phyloP scores from a whole-genome alignment of 371 early-diverging fungal species.

The Mucor mucedo region DNA sequence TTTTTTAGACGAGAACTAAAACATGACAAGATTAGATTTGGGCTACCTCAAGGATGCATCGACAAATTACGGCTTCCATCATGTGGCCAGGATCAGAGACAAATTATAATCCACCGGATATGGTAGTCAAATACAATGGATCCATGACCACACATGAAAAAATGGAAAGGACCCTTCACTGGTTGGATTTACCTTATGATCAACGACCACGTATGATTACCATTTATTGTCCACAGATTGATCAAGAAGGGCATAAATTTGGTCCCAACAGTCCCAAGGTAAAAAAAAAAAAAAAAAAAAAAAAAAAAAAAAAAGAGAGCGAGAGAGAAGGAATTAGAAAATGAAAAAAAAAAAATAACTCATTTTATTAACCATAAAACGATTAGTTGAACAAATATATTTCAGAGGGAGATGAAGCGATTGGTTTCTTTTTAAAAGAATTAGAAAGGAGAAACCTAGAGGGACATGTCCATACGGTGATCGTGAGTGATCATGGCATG shows the following conservation, averaged over 20 bases:
- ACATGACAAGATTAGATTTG: conserved; percentile 68
- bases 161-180: conserved; percentile 66
- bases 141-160: conserved; percentile 58
- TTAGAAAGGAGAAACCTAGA: conserved; percentile 64
- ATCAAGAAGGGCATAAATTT: conserved; percentile 77
- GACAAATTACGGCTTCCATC: conserved; percentile 69
- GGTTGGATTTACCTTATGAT: conserved; percentile 77
- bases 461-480: conserved; percentile 74
- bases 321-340: too few species aligned
- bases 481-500: conserved; percentile 97
- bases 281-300: conserved; percentile 22
- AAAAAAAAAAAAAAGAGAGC: not conserved
- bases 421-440: conserved; percentile 65
- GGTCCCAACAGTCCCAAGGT: conserved; percentile 76
- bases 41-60: conserved; percentile 79
- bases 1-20: not conserved
- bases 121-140: conserved; percentile 62
- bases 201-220: conserved; percentile 79
- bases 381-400: conserved; percentile 65
- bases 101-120: conserved; percentile 64
- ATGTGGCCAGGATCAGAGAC: conserved; percentile 93
- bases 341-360: too few species aligned
- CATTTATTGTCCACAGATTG: conserved; percentile 84
- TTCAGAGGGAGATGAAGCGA: conserved; percentile 64
- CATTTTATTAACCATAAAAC: too few species aligned